Base-by-base conservation (phyloP, 306 rosid species). In the Psophocarpus tetragonolobus region DNA sequence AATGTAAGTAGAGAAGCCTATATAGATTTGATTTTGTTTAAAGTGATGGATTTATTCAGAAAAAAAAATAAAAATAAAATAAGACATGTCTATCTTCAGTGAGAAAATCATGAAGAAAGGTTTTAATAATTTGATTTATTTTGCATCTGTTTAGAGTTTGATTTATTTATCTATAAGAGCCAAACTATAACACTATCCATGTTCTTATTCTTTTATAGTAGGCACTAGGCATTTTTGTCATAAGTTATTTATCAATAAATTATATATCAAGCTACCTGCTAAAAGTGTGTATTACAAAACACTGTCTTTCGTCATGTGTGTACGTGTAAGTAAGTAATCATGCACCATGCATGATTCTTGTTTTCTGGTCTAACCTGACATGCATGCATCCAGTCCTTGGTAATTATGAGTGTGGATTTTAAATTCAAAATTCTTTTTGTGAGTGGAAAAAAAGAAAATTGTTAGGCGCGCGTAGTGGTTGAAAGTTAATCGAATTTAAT, bases 331-430 rank as follows among this genome's bases (percentile, higher is more conserved):
- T n/a, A n/a, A 61, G 29, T 35, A 17, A 7, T 7, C 68, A 32
- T 62, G 69, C 69, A 63, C 13, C 68, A 62, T 32, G 69, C 69
- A 63, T 13, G 64, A 4, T 57, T 24, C 36, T 45, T 48, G 45
- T 48, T 70, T 70, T 9, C n/a, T 18, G 44, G 20, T 30, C 62
- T 13, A 50, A 32, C 44, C 41, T 47, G 17, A 15, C 61, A 8
- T 29, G 61, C 75, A 20, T 35, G 65, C 69, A 63, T 63, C 47
- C 24, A 30, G 44, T 62, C 44, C 41, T 30, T 15, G 12, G 7
- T 32, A 60, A 57, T 5, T 57, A 21, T 29, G 66, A 58, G 20
- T 14, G 68, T 3, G 14, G 15, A 61, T 30, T 15, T 60, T 30
- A 30, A 61, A 61, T 30, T 61, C 45, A 33, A 62, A 8, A 14